Conservation (phyloP, 208 protist genomes). For the Crithidia expoeki region DNA sequence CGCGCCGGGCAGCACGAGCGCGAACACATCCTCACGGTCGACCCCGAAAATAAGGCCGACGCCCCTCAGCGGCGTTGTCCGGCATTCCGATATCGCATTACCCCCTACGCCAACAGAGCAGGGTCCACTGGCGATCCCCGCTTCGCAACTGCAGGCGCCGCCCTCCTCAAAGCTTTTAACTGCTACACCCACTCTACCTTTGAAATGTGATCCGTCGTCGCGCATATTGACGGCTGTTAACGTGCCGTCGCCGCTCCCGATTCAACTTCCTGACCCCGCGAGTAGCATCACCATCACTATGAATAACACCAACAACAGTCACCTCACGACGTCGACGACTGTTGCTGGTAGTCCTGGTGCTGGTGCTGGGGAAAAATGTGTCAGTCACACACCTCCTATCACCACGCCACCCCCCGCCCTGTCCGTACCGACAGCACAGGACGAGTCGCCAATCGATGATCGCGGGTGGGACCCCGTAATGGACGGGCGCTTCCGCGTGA, state of each 20-base stretch:
- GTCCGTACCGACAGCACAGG: constrained; percentile 15
- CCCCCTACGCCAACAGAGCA: background rate
- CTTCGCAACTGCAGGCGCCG: background rate
- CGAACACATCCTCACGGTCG: background rate
- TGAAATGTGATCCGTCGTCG: too few species aligned
- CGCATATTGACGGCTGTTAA: background rate
- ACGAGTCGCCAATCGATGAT: constrained; percentile 5
- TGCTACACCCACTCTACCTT: too few species aligned
- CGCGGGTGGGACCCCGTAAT: constrained; percentile 43
- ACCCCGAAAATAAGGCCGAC: background rate
- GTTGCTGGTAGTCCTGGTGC: background rate
- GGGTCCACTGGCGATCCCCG: background rate
- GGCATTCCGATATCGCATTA: constrained; percentile 1
- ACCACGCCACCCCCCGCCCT: background rate
- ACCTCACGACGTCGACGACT: background rate
- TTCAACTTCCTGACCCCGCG: too few species aligned
- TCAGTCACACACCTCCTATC: background rate
- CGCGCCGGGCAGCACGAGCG: background rate
- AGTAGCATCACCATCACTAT: too few species aligned
- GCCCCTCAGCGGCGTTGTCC: background rate
- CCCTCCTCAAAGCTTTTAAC: too few species aligned
- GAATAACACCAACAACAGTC: too few species aligned
- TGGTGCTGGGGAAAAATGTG: background rate
- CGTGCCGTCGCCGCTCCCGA: background rate
- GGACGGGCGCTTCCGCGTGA: constrained; percentile 48